A percentile compares a stretch with the other conserved stretches of the same genome.
Conservation (phyloP, 139 green algal genomes). For the Eudorina sp. region DNA sequence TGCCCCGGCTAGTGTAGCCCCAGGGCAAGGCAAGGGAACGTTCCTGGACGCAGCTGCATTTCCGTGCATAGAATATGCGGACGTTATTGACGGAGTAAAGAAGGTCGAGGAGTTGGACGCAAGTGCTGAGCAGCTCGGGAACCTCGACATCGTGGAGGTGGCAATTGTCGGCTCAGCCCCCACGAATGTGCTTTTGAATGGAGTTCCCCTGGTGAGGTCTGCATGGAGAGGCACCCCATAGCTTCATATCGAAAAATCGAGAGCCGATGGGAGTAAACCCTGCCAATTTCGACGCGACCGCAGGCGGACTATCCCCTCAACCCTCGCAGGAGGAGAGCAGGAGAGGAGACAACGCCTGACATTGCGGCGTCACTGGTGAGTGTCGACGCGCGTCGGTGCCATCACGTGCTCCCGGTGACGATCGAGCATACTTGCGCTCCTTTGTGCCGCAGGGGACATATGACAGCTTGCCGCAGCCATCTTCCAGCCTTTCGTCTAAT, state of each 20-base stretch:
- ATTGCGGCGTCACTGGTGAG: conserved; percentile 51
- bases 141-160: conserved; percentile 36
- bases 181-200: conserved; percentile 55
- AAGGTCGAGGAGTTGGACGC: not conserved
- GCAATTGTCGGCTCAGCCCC: conserved; percentile 61
- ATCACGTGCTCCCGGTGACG: conserved; percentile 1
- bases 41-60: conserved; percentile 53
- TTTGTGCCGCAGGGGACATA: not conserved
- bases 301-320: conserved; percentile 87
- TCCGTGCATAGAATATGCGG: conserved; percentile 57
- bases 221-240: too few relatives aligned
- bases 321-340: conserved; percentile 71
- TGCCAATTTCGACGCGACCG: not conserved
- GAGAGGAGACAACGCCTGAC: conserved; percentile 70
- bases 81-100: conserved; percentile 46
- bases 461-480: conserved; percentile 40
- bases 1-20: not conserved
- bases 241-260: too few relatives aligned
- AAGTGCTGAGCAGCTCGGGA: not conserved
- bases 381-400: not conserved
- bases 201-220: conserved; percentile 58
- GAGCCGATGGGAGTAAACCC: not conserved
- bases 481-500: conserved; percentile 57
- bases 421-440: not conserved
- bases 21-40: not conserved